A percentile compares a stretch with the other conserved stretches of the same genome.
phyloP scores from a whole-genome alignment of 352 stramenopile species.

The Phytopythium boreale region DNA sequence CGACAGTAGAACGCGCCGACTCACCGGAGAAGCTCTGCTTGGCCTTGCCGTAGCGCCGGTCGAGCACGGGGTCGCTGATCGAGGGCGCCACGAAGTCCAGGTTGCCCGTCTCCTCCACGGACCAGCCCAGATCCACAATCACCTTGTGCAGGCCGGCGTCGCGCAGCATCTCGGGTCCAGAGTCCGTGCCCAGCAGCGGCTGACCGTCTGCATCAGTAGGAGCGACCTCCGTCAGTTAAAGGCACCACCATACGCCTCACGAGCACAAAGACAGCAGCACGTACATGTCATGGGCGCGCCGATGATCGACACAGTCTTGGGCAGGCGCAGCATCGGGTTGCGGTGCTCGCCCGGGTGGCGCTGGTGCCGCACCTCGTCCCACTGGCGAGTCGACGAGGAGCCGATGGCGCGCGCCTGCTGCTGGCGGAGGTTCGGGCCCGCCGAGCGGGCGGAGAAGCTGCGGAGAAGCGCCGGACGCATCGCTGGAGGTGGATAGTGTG shows the following conservation, averaged over 20 bases:
- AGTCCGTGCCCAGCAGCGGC: conserved; percentile 75
- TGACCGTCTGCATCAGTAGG: conserved; percentile 60
- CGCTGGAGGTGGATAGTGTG: neutral
- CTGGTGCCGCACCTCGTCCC: conserved; percentile 65
- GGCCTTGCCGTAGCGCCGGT: conserved; percentile 60
- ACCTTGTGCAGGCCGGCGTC: conserved; percentile 75
- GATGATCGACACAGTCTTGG: conserved; percentile 77
- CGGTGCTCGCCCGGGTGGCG: conserved; percentile 45
- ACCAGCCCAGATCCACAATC: conserved; percentile 80
- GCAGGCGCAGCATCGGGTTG: conserved; percentile 52
- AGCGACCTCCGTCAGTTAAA: conserved; percentile 1
- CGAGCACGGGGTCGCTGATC: conserved; percentile 54
- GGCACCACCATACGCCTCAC: neutral
- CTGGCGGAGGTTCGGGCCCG: conserved; percentile 1
- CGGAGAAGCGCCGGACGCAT: neutral
- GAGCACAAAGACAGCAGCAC: conserved; percentile 8
- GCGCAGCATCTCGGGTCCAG: conserved; percentile 67
- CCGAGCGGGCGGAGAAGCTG: conserved; percentile 3
- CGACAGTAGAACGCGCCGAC: neutral
- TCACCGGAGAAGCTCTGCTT: conserved; percentile 77
- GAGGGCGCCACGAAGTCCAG: conserved; percentile 56
- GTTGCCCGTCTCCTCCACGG: conserved; percentile 84
- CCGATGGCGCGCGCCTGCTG: conserved; percentile 39
- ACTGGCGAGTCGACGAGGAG: conserved; percentile 42
- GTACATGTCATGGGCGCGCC: conserved; percentile 87